phyloP scores from a whole-genome alignment of 768 basidiomycete genomes.

The Lactarius hatsudake region DNA sequence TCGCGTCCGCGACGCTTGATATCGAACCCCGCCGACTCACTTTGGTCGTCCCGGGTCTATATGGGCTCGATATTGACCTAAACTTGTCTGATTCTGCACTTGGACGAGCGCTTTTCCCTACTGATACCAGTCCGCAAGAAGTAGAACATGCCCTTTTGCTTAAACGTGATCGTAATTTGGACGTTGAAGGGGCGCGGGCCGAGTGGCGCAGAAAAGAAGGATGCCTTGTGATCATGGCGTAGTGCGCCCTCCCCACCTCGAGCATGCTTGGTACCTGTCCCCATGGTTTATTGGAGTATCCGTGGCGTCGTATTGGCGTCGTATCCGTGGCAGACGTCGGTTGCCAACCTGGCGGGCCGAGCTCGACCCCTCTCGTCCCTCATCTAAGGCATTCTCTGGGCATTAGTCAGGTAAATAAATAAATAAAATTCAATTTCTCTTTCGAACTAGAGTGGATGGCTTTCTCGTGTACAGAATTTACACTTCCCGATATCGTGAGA shows the following conservation, averaged over 20 bases:
- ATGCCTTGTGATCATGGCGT: conserved; percentile 45
- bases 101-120: conserved; percentile 29
- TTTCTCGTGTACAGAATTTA: too few relatives aligned
- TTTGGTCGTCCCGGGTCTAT: conserved; percentile 47
- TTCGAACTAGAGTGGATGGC: too few relatives aligned
- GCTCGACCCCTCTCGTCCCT: neutral
- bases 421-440: neutral
- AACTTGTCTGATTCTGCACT: conserved; percentile 55
- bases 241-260: neutral
- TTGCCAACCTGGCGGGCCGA: neutral
- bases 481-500: neutral
- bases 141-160: conserved; percentile 43
- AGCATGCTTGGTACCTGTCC: neutral
- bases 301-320: too few relatives aligned
- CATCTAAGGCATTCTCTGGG: neutral
- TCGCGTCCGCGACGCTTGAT: conserved; percentile 55
- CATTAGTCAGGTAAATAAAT: neutral
- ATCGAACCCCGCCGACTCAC: conserved; percentile 61
- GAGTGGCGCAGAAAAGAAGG: conserved; percentile 65
- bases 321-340: neutral
- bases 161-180: conserved; percentile 56
- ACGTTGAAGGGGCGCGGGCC: conserved; percentile 60
- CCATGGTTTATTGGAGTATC: neutral
- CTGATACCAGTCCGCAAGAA: conserved; percentile 25
- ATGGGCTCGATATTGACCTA: conserved; percentile 57